Conservation (phyloP, 2,329 filamentous ascomycete genomes). For the Tolypocladium inflatum region DNA sequence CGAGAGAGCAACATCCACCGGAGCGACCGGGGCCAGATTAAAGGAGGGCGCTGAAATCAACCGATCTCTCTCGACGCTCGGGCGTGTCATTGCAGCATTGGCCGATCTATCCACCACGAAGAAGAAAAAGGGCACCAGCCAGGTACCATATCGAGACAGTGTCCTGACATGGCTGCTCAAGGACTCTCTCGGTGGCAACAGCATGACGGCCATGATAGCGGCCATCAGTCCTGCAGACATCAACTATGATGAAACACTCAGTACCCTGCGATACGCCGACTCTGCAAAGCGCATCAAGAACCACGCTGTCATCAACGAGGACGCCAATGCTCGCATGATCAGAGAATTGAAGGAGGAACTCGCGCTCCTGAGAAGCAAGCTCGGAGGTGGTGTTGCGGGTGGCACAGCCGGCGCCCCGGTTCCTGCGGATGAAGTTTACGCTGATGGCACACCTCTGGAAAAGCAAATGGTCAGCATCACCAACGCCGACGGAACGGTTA, state of each 20-base stretch:
- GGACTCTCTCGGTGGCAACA: conserved; percentile 94
- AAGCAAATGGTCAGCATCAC: conserved; percentile 96
- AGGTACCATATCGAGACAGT: conserved; percentile 95
- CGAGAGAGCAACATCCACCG: conserved; percentile 92
- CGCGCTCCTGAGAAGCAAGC: conserved; percentile 73
- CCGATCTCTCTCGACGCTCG: conserved; percentile 87
- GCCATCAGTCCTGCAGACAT: conserved; percentile 97
- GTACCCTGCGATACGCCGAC: conserved; percentile 91
- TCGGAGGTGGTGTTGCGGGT: conserved; percentile 47
- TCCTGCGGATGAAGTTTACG: conserved; percentile 73
- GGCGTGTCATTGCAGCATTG: conserved; percentile 91
- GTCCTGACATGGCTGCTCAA: conserved; percentile 94
- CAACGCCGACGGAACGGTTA: conserved; percentile 71
- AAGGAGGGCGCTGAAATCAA: conserved; percentile 99
- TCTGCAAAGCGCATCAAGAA: conserved; percentile 99
- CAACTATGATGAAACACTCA: conserved; percentile 96
- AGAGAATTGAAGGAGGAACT: conserved; percentile 94
- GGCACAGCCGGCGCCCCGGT: conserved; percentile 38
- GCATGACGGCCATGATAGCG: conserved; percentile 99
- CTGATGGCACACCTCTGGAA: conserved; percentile 83
- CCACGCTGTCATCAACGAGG: conserved; percentile 97
- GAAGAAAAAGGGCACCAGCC: conserved; percentile 62
- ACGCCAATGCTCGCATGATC: conserved; percentile 98
- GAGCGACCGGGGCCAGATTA: conserved; percentile 85
- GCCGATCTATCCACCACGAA: conserved; percentile 83